phyloP scores from a whole-genome alignment of 768 basidiomycete species.

The Termitomyces sp. region DNA sequence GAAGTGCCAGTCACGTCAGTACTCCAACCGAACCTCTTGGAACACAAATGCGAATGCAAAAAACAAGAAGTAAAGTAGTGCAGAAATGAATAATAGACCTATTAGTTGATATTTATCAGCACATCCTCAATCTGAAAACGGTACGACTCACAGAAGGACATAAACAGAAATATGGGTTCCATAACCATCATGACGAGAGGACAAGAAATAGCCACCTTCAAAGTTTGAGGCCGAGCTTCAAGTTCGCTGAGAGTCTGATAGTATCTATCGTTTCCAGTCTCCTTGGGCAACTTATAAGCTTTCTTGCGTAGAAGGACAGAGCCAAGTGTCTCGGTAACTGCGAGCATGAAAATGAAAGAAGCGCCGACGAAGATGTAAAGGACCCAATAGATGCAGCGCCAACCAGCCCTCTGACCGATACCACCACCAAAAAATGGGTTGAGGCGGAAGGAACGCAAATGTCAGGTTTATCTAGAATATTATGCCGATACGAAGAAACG shows the following conservation, averaged over 20 bases:
- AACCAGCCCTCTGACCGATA: slow-evolving; percentile 42
- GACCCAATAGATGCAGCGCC: slow-evolving; percentile 48
- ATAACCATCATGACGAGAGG: slow-evolving; percentile 8
- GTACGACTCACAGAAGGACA: slow-evolving; percentile 6
- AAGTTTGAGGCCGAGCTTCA: slow-evolving; percentile 1
- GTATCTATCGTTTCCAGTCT: slow-evolving; percentile 21
- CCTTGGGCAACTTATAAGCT: slow-evolving; percentile 35
- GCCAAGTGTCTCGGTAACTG: slow-evolving; percentile 51
- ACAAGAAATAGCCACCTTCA: slow-evolving; percentile 3
- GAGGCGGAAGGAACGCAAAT: slow-evolving; percentile 20
- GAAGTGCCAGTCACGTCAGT: slow-evolving; percentile 36
- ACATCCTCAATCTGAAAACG: background rate
- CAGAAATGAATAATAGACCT: slow-evolving; percentile 1
- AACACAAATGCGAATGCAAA: slow-evolving; percentile 43
- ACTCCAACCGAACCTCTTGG: slow-evolving; percentile 33
- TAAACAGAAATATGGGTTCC: slow-evolving; percentile 5
- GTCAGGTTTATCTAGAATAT: background rate
- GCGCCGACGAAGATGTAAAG: slow-evolving; percentile 38
- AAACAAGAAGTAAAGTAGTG: slow-evolving; percentile 26
- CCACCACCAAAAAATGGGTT: slow-evolving; percentile 49
- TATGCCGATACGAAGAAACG: slow-evolving; percentile 4
- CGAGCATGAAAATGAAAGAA: slow-evolving; percentile 31
- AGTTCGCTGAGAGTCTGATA: slow-evolving; percentile 11
- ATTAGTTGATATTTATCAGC: background rate
- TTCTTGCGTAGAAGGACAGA: slow-evolving; percentile 41